Evolutionary conservation across 2,329 filamentous ascomycete species (phyloP), one percentile per base, ranked within the genome.

Genomic region (Claviceps citrina): DNA sequence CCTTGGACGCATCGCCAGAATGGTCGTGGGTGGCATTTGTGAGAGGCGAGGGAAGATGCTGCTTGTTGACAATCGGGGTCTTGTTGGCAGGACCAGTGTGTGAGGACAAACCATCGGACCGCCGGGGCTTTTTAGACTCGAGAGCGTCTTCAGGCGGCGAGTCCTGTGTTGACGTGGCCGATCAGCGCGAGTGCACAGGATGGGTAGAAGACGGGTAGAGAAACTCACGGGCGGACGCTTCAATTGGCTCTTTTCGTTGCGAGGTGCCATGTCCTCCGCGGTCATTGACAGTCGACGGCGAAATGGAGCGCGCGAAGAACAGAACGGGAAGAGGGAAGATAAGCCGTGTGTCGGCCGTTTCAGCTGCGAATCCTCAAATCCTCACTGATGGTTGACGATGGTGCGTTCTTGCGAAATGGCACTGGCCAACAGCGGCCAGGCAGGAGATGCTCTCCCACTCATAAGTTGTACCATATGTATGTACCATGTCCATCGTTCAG

Each of bases 41-140:
- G 44, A 89, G 63, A 10, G 86, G 87, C 1, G 85, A 91, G 10
- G 85, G 87, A 15, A 93, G 72, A 46, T 84, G 81, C 40, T 76
- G 69, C 52, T 75, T 73, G 50, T 73, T 66, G 49, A 67, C 66
- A 50, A 80, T 56, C 43, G 78, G 75, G 7, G 76, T 78, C 51
- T 74, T 73, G 43, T 65, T 56, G 48, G 76, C 73, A 7, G 27
- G 22, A 27, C 27, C 41, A 16, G 22, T 26, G 12, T 40, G 33
- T 12, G 32, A 26, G 26, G 73, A 76, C 44, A 85, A 65, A 46
- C 84, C 78, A 48, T 83, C 69, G 33, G 84, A 86, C 43, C 84
- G 77, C 46, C 89, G 80, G 44, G 81, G 78, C 60, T 93, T 93
- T 71, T 95, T 95, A 46, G 71, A 65, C 46, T 86, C 80, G 46